These are phyloP conservation scores for Xylariaceae sp. DNA, from an alignment of 2,329 filamentous ascomycete species.

Conservation along the genomic window DNA sequence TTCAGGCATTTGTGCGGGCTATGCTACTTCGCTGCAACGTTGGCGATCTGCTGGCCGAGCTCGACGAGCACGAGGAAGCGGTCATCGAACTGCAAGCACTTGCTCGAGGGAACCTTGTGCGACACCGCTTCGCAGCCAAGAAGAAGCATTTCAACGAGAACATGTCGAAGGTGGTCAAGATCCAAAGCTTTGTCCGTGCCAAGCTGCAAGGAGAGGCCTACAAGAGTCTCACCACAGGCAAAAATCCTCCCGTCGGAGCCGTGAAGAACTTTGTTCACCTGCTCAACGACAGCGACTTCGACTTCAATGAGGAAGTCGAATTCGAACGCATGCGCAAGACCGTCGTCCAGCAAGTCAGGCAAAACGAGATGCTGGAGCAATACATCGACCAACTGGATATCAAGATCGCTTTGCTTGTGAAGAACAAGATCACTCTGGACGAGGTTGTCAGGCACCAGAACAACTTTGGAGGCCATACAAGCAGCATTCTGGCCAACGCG, in stretches of 20 bases:
- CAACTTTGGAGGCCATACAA: constrained; percentile 86
- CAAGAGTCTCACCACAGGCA: constrained; percentile 91
- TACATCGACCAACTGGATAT: constrained; percentile 98
- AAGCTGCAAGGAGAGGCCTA: constrained; percentile 97
- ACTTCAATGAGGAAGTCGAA: constrained; percentile 97
- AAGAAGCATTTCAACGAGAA: constrained; percentile 86
- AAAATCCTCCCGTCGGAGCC: constrained; percentile 92
- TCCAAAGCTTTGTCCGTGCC: constrained; percentile 91
- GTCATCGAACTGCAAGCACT: constrained; percentile 69
- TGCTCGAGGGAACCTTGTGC: constrained; percentile 65
- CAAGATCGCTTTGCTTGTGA: constrained; percentile 95
- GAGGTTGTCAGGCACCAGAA: constrained; percentile 96
- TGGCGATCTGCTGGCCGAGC: constrained; percentile 63
- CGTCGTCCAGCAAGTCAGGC: constrained; percentile 92
- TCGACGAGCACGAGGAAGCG: constrained; percentile 76
- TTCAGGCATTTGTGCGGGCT: constrained; percentile 72
- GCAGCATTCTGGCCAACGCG: constrained; percentile 78
- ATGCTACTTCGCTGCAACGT: constrained; percentile 71
- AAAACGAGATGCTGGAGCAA: constrained; percentile 94
- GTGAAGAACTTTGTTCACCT: constrained; percentile 98
- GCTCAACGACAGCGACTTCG: constrained; percentile 95
- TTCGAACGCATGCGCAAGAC: constrained; percentile 92
- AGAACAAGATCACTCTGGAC: constrained; percentile 98
- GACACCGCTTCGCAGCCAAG: constrained; percentile 74
- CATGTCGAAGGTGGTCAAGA: constrained; percentile 98